Evolutionary conservation across 352 stramenopile species (phyloP).

Genomic region (Phytophthora brassicae): DNA sequence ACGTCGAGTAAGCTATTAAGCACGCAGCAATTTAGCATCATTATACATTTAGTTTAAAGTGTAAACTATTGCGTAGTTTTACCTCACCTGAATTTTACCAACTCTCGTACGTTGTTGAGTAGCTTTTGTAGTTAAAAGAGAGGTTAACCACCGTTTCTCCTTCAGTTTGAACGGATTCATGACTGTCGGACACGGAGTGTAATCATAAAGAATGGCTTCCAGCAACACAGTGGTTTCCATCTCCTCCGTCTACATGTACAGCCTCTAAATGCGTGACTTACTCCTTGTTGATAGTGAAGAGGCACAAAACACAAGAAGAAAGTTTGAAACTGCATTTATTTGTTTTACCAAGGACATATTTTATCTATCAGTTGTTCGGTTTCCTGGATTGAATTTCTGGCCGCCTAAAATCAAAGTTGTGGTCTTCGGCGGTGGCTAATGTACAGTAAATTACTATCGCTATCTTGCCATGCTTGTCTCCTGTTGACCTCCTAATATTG

Average conservation of each 20-base stretch:
- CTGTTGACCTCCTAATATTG: constrained; percentile 7
- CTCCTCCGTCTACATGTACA: constrained; percentile 1
- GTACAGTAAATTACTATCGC: constrained; percentile 33
- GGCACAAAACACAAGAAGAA: constrained; percentile 6
- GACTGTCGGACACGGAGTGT: constrained; percentile 13
- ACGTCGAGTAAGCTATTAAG: constrained; percentile 15
- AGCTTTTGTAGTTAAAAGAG: constrained; percentile 16
- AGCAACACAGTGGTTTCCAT: constrained; percentile 32
- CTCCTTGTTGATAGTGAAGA: constrained; percentile 15
- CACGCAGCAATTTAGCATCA: too few relatives aligned
- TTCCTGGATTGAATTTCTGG: constrained; percentile 2
- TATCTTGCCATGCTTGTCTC: not conserved
- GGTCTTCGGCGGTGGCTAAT: constrained; percentile 6
- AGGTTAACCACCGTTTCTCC: constrained; percentile 21
- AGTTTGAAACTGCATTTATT: constrained; percentile 33
- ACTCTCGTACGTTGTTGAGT: not conserved
- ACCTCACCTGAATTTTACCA: constrained; percentile 27
- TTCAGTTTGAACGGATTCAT: constrained; percentile 34
- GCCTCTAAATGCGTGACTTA: too few relatives aligned
- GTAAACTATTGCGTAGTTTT: not conserved
- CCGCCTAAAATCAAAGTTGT: not conserved
- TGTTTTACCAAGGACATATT: constrained; percentile 10
- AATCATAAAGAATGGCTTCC: constrained; percentile 35
- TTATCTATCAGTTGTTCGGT: constrained; percentile 10
- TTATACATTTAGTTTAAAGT: not conserved